Conservation (phyloP, 306 rosid genomes). For the Styphnolobium japonicum region DNA sequence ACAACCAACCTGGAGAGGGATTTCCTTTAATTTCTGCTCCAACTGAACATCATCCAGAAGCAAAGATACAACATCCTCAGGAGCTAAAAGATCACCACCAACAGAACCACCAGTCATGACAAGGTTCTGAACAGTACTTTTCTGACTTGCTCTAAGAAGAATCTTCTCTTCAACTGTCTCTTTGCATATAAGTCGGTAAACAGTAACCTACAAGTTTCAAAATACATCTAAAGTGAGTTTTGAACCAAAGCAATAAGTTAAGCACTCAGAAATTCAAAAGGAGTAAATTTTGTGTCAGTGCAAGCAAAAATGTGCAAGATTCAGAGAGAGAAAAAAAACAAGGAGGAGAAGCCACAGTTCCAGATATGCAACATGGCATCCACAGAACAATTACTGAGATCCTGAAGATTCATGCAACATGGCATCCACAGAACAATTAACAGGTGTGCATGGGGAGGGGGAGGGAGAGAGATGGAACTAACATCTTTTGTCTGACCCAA, state of each 20-base stretch:
- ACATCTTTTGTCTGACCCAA: conserved; percentile 99
- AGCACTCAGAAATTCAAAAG: not conserved
- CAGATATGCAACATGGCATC: conserved; percentile 4
- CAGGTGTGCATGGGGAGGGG: not conserved
- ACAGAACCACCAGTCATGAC: conserved; percentile 99
- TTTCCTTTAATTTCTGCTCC: conserved; percentile 86
- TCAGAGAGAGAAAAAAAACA: not conserved
- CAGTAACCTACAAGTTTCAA: conserved; percentile 68
- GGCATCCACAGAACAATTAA: conserved; percentile 1
- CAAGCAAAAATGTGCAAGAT: conserved; percentile 24
- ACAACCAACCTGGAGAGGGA: conserved; percentile 70
- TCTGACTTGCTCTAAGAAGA: conserved; percentile 94
- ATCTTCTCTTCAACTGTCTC: conserved; percentile 99
- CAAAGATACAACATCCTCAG: conserved; percentile 95
- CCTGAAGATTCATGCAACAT: not conserved
- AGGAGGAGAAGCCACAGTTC: not conserved
- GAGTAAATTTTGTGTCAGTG: not conserved
- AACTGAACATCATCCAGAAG: conserved; percentile 95
- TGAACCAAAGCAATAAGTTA: not conserved
- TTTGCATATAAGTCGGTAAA: conserved; percentile 93
- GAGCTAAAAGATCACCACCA: conserved; percentile 95
- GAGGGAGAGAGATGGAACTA: conserved; percentile 33
- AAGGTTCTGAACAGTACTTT: conserved; percentile 97
- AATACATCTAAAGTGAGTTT: conserved; percentile 20
- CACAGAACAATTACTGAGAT: not conserved